These are phyloP conservation scores for Zychaea mexicana DNA, from an alignment of 371 early-diverging fungal genomes.

Conservation along the genomic window DNA sequence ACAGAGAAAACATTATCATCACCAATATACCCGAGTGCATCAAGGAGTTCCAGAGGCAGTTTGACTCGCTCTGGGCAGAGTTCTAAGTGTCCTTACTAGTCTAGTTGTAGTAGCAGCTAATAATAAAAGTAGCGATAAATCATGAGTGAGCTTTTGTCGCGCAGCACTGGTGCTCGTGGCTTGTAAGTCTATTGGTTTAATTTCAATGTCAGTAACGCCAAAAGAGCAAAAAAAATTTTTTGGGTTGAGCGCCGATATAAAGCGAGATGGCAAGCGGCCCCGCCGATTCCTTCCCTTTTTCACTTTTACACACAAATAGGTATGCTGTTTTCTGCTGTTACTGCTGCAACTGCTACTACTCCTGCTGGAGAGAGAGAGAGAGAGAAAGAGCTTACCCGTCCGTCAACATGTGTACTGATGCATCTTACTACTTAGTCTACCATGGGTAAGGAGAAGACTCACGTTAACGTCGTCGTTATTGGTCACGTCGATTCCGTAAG, in stretches of 20 bases:
- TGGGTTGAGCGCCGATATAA: not conserved
- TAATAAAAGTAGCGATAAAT: not conserved
- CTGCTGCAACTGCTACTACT: not conserved
- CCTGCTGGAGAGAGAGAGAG: too few species aligned
- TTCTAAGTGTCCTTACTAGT: not conserved
- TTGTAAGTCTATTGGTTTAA: not conserved
- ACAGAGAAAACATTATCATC: constrained; percentile 59
- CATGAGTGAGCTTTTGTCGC: not conserved
- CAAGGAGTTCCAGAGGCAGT: constrained; percentile 53
- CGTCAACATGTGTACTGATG: not conserved
- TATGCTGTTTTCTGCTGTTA: not conserved
- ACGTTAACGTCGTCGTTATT: constrained; percentile 98
- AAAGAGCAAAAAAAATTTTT: not conserved
- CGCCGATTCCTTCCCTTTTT: constrained; percentile 1
- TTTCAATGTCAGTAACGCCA: not conserved
- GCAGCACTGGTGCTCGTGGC: not conserved
- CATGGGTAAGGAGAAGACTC: constrained; percentile 95
- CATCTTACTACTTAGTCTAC: not conserved
- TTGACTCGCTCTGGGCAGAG: constrained; percentile 51
- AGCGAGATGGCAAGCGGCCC: not conserved
- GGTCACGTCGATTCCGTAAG: constrained; percentile 99
- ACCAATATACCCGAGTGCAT: constrained; percentile 56
- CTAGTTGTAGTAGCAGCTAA: not conserved
- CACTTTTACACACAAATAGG: not conserved
- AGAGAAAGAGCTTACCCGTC: too few species aligned